Conservation (phyloP, 1,284 basidiomycete species). For the Trametes versicolor region DNA sequence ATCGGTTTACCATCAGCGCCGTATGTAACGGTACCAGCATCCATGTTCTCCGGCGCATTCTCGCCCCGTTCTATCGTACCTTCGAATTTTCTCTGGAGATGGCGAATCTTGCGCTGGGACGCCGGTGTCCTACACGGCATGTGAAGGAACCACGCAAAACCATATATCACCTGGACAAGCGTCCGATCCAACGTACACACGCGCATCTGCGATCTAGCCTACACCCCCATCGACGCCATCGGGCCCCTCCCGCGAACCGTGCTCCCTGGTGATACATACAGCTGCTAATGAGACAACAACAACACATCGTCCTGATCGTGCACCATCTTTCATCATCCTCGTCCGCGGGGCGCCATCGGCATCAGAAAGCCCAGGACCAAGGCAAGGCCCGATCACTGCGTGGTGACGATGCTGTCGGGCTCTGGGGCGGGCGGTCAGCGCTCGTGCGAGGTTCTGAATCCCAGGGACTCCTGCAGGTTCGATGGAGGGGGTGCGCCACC, state of each 20-base stretch:
- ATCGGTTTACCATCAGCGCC: not conserved
- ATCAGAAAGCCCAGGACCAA: not conserved
- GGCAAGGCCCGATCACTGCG: slow-evolving; percentile 44
- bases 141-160: not conserved
- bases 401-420: slow-evolving; percentile 56
- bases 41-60: not conserved
- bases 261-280: slow-evolving; percentile 7
- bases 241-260: slow-evolving; percentile 15
- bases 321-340: not conserved
- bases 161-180: slow-evolving; percentile 19
- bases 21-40: not conserved
- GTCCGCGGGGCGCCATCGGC: not conserved
- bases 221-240: slow-evolving; percentile 1
- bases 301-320: not conserved
- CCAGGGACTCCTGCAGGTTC: not conserved
- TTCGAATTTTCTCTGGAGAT: not conserved
- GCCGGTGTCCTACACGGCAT: not conserved
- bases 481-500: slow-evolving; percentile 7
- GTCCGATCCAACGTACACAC: slow-evolving; percentile 16
- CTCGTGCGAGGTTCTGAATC: slow-evolving; percentile 1
- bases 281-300: slow-evolving; percentile 18
- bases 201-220: slow-evolving; percentile 11
- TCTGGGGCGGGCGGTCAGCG: slow-evolving; percentile 47
- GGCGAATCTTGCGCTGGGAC: not conserved
- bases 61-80: not conserved